These are phyloP conservation scores for Fusarium virguliforme DNA, from an alignment of 2,329 filamentous ascomycete species.

Conservation along the genomic window DNA sequence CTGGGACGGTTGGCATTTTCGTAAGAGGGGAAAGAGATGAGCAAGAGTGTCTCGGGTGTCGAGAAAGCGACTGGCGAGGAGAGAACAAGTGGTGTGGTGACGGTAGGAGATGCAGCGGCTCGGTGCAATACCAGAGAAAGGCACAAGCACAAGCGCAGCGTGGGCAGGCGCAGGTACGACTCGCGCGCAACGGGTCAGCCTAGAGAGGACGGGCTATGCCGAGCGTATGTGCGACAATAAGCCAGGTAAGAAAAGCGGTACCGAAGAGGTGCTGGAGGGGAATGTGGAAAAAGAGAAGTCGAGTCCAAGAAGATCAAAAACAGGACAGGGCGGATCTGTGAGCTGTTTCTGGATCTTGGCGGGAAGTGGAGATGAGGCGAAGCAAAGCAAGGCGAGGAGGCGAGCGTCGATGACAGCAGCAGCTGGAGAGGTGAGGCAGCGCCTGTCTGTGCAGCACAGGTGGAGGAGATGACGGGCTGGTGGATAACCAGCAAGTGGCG, in stretches of 20 bases:
- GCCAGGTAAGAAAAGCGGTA: slow-evolving; percentile 40
- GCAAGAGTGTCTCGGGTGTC: slow-evolving; percentile 32
- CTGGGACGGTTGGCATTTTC: slow-evolving; percentile 56
- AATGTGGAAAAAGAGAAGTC: slow-evolving; percentile 17
- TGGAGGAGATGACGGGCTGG: slow-evolving; percentile 32
- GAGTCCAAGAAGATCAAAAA: slow-evolving; percentile 39
- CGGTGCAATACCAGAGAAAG: slow-evolving; percentile 38
- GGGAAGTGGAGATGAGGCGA: slow-evolving; percentile 44
- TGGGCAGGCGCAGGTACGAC: slow-evolving; percentile 38
- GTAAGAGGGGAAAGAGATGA: slow-evolving; percentile 18
- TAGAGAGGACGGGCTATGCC: slow-evolving; percentile 41
- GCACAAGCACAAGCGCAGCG: slow-evolving; percentile 38
- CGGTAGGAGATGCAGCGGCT: slow-evolving; percentile 32
- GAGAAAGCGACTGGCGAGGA: slow-evolving; percentile 19
- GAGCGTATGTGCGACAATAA: slow-evolving; percentile 41
- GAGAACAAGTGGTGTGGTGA: slow-evolving; percentile 26
- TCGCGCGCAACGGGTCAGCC: slow-evolving; percentile 44
- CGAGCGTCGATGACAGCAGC: slow-evolving; percentile 21
- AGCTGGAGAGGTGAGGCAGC: slow-evolving; percentile 12
- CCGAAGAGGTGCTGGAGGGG: slow-evolving; percentile 13
- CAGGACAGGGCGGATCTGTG: slow-evolving; percentile 40
- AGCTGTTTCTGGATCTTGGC: slow-evolving; percentile 43
- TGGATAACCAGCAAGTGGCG: slow-evolving; percentile 40
- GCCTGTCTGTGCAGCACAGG: slow-evolving; percentile 16
- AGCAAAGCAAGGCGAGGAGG: slow-evolving; percentile 26